A percentile compares a stretch with the other conserved stretches of the same genome.
Evolutionary conservation across 176 grass and related monocot species (phyloP).

Genomic region (Ananas comosus): DNA sequence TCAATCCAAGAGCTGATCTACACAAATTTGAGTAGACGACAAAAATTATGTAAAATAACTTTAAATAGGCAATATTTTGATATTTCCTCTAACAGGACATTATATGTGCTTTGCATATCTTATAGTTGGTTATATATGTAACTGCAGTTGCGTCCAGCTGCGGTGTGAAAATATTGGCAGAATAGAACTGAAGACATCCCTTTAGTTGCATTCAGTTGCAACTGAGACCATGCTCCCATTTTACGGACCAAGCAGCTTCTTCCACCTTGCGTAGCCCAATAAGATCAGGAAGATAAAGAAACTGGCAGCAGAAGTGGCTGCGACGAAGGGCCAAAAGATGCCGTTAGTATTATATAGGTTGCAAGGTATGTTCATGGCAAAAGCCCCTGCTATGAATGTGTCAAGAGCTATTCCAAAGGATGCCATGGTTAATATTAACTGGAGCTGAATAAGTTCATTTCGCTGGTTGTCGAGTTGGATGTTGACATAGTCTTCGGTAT

Average conservation of each 20-base stretch:
- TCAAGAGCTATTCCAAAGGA: slow-evolving; percentile 70
- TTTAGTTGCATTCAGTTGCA: background rate
- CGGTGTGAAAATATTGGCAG: background rate
- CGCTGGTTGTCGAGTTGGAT: slow-evolving; percentile 89
- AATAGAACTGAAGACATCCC: background rate
- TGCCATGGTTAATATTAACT: slow-evolving; percentile 72
- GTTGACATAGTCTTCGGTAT: slow-evolving; percentile 96
- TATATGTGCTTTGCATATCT: no score
- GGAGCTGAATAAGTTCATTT: slow-evolving; percentile 91
- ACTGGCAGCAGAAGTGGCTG: slow-evolving; percentile 45
- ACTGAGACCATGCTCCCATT: background rate
- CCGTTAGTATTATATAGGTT: slow-evolving; percentile 28
- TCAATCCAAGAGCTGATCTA: no score
- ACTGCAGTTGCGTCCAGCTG: background rate
- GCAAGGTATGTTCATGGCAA: slow-evolving; percentile 72
- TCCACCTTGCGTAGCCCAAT: slow-evolving; percentile 74
- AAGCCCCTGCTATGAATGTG: slow-evolving; percentile 68
- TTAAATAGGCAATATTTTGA: no score
- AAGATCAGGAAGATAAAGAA: slow-evolving; percentile 55
- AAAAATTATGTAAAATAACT: no score
- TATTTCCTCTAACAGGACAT: no score
- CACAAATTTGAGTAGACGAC: no score
- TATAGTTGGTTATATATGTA: no score
- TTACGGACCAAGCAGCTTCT: slow-evolving; percentile 80
- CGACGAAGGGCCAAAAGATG: slow-evolving; percentile 67